Evolutionary conservation across 2,329 filamentous ascomycete species (phyloP).

Genomic region (Colletotrichum truncatum): DNA sequence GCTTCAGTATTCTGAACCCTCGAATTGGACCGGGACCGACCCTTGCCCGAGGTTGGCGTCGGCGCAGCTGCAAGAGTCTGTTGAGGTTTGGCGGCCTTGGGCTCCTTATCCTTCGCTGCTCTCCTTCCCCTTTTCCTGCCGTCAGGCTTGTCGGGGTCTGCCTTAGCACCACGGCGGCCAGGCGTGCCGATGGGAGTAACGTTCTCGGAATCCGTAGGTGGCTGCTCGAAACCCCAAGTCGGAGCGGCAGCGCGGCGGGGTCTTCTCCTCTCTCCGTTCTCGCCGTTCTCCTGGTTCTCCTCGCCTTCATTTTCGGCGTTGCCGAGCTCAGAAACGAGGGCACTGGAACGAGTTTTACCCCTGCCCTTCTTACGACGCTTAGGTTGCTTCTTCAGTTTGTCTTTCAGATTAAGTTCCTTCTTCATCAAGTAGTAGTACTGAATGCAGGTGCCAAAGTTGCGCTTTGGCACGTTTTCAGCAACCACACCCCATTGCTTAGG

Average conservation of each 20-base stretch:
- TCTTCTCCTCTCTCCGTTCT: conserved; percentile 68
- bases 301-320: conserved; percentile 67
- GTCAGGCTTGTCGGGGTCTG: conserved; percentile 52
- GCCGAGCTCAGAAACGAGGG: conserved; percentile 73
- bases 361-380: conserved; percentile 59
- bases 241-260: conserved; percentile 75
- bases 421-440: conserved; percentile 88
- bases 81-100: conserved; percentile 48
- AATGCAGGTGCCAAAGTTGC: conserved; percentile 82
- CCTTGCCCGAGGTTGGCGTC: conserved; percentile 48
- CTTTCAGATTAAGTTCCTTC: conserved; percentile 79
- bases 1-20: conserved; percentile 55
- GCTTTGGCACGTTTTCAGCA: conserved; percentile 71
- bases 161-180: conserved; percentile 59
- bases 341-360: conserved; percentile 68
- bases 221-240: conserved; percentile 74
- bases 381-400: conserved; percentile 74
- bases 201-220: conserved; percentile 67
- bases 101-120: conserved; percentile 50
- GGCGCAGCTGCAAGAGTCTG: conserved; percentile 56
- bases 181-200: conserved; percentile 67
- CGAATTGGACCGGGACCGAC: conserved; percentile 65
- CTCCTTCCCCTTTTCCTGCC: conserved; percentile 51
- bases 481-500: conserved; percentile 87
- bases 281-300: conserved; percentile 63